These are phyloP conservation scores for Phytophthora meadii DNA, from an alignment of 352 stramenopile genomes.

Conservation along the genomic window DNA sequence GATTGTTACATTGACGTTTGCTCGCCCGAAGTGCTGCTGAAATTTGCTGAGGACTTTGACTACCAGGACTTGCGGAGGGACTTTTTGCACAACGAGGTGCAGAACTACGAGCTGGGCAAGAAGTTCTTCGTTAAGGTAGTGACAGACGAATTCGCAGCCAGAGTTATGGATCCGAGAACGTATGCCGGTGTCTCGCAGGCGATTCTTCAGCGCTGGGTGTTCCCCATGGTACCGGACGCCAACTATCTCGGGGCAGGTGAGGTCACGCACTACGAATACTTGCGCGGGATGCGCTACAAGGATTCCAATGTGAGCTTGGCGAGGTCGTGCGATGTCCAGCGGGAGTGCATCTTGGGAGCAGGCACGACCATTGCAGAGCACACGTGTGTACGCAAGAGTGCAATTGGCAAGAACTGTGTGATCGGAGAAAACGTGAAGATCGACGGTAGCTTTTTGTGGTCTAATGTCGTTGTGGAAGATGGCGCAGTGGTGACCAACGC, in stretches of 20 bases:
- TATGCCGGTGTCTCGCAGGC: conserved; percentile 94
- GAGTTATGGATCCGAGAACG: conserved; percentile 94
- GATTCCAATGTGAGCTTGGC: conserved; percentile 72
- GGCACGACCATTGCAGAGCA: conserved; percentile 64
- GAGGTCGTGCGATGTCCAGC: conserved; percentile 67
- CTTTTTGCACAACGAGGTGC: conserved; percentile 97
- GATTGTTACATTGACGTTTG: conserved; percentile 99
- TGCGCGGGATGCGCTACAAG: conserved; percentile 88
- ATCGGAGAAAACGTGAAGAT: conserved; percentile 81
- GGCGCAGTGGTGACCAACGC: conserved; percentile 73
- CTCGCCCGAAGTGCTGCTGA: conserved; percentile 96
- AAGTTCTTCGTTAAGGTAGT: conserved; percentile 96
- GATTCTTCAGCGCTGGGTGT: conserved; percentile 96
- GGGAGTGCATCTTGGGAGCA: conserved; percentile 79
- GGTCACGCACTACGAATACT: conserved; percentile 76
- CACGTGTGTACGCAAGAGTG: conserved; percentile 62
- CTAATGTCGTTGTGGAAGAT: conserved; percentile 84
- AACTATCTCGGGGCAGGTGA: conserved; percentile 71
- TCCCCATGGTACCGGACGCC: conserved; percentile 95
- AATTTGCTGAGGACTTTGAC: conserved; percentile 99
- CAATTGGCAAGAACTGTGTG: conserved; percentile 72
- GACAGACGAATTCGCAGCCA: conserved; percentile 92
- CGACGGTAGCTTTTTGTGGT: conserved; percentile 83
- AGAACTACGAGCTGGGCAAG: conserved; percentile 98
- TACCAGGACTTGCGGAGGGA: conserved; percentile 96